Evolutionary conservation across 441 rosid genomes (phyloP), one percentile per base, ranked within the genome.

Genomic region (Erodium moschatum): DNA sequence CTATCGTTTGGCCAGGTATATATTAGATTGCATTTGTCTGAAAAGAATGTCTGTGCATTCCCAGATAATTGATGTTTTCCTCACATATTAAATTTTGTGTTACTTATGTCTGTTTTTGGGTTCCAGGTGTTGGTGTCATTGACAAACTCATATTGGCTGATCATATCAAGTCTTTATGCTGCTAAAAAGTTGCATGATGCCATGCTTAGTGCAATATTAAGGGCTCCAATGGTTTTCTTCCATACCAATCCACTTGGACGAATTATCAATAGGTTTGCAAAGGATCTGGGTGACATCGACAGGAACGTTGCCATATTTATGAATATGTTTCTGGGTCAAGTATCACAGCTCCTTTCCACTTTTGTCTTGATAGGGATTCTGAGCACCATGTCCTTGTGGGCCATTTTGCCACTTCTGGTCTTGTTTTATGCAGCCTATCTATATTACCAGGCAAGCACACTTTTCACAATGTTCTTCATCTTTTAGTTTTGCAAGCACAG

Each of bases 211-310:
- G 83, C 98, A 68, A 83, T 92, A 68, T 77, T 95, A 78, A 85
- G 99, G 80, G 98, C 98, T 75, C 99, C 99, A 46, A 95, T 95
- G 98, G 83, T 85, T 69, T 95, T 95, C 79, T 95, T 92, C 82
- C 98, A 92, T 73, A 92, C 98, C 75, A 95, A 92, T 69, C 99
- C 98, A 20, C 81, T 88, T 66, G 99, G 99, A 60, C 80, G 98
- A 27, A 83, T 95, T 35, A 95, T 91, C 77, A 95, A 95, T 81
- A 86, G 98, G 78, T 95, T 95, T 67, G 90, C 99, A 0, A 95
- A 90, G 89, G 99, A 95, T 86, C 83, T 89, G 48, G 95, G 98
- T 4, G 98, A 95, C 76, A 86, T 95, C 65, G 99, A 95, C 77
- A 84, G 96, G 62, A 86, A 80, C 71, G 97, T 95, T 74, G 99